Evolutionary conservation across 345 rosid genomes (phyloP).

Genomic region (Populus deltoides): DNA sequence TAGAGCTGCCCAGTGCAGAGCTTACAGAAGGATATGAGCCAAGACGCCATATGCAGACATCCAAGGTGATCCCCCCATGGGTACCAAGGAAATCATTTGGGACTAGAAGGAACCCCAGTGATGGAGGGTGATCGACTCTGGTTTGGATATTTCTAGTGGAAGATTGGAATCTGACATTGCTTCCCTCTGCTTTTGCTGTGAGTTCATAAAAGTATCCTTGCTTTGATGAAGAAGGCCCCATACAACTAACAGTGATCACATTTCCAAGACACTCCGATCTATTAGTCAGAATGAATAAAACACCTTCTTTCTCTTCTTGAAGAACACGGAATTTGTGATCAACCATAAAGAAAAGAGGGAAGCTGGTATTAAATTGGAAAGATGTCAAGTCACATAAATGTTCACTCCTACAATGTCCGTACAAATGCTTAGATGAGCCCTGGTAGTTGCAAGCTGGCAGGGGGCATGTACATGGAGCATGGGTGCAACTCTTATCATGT

Average conservation of each 20-base stretch:
- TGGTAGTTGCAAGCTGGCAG: slow-evolving; percentile 31
- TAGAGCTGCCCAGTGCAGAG: not conserved
- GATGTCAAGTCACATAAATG: slow-evolving; percentile 21
- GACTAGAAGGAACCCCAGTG: slow-evolving; percentile 25
- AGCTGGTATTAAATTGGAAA: not conserved
- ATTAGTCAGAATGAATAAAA: slow-evolving; percentile 23
- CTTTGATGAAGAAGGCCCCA: slow-evolving; percentile 19
- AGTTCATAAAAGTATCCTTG: slow-evolving; percentile 14
- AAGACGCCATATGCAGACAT: slow-evolving; percentile 14
- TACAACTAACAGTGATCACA: slow-evolving; percentile 21
- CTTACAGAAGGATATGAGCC: not conserved
- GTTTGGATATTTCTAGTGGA: slow-evolving; percentile 6
- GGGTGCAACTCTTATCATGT: slow-evolving; percentile 32
- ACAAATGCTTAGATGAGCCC: slow-evolving; percentile 24
- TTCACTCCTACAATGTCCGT: slow-evolving; percentile 23
- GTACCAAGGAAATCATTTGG: slow-evolving; percentile 21
- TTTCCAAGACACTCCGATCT: slow-evolving; percentile 10
- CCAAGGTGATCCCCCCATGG: slow-evolving; percentile 7
- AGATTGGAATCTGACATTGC: slow-evolving; percentile 16
- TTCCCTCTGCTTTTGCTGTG: slow-evolving; percentile 3
- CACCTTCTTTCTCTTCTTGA: slow-evolving; percentile 17
- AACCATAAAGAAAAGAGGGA: not conserved
- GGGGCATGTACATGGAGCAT: slow-evolving; percentile 40
- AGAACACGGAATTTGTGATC: slow-evolving; percentile 24
- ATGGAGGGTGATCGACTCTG: slow-evolving; percentile 3